These are phyloP conservation scores for Ramaria sp. DNA, from an alignment of 768 basidiomycete species.

Conservation along the genomic window DNA sequence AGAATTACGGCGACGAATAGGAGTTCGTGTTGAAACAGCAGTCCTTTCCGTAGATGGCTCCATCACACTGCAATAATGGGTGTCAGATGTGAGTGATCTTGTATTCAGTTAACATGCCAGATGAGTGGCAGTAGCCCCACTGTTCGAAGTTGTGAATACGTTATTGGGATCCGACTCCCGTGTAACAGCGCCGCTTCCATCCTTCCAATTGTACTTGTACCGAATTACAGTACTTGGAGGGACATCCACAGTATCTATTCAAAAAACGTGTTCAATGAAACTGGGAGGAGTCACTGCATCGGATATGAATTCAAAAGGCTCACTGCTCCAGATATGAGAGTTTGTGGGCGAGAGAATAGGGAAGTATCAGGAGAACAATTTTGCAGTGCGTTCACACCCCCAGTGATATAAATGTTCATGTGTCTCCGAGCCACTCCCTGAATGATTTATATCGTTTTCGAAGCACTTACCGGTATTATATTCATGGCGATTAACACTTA, in stretches of 20 bases:
- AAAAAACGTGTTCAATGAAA: too few species aligned
- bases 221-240: conserved; percentile 46
- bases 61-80: too few species aligned
- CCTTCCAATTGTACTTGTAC: conserved; percentile 62
- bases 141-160: conserved; percentile 34
- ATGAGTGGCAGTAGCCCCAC: conserved; percentile 13
- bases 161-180: conserved; percentile 68
- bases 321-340: conserved; percentile 64
- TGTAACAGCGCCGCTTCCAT: conserved; percentile 39
- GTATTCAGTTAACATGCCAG: too few species aligned
- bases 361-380: conserved; percentile 56
- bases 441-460: too few species aligned
- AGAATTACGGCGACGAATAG: too few species aligned
- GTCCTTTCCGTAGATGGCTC: too few species aligned
- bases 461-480: too few species aligned
- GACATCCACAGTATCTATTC: conserved; percentile 45
- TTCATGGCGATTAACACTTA: too few species aligned
- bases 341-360: conserved; percentile 39
- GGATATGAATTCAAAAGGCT: conserved; percentile 16
- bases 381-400: conserved; percentile 42
- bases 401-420: conserved; percentile 57
- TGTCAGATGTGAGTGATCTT: too few species aligned
- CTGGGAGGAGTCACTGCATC: neutral
- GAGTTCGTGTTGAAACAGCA: too few species aligned
- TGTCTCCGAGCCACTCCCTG: too few species aligned